These are phyloP conservation scores for Podospora fimiseda DNA, from an alignment of 495 filamentous ascomycete species.

Conservation along the genomic window DNA sequence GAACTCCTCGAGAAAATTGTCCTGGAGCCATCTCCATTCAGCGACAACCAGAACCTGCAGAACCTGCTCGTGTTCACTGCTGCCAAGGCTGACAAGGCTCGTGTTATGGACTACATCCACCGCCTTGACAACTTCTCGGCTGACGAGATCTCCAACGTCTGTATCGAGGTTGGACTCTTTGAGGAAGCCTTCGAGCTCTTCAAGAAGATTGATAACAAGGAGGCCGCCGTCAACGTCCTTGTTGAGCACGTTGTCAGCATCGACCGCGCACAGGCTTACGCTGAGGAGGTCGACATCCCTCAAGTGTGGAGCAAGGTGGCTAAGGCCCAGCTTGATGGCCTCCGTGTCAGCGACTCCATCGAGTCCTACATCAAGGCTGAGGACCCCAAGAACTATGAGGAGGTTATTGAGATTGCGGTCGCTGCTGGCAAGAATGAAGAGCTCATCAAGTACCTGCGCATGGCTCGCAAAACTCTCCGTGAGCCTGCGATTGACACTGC, in stretches of 20 bases:
- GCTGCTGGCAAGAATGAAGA: conserved; percentile 98
- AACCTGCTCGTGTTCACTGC: conserved; percentile 96
- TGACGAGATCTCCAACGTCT: conserved; percentile 87
- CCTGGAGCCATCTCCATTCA: conserved; percentile 93
- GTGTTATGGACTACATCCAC: conserved; percentile 96
- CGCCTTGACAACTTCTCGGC: conserved; percentile 81
- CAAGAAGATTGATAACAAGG: conserved; percentile 92
- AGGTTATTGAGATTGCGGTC: conserved; percentile 94
- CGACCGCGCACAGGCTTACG: conserved; percentile 93
- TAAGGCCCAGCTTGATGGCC: conserved; percentile 95
- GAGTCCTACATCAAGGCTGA: conserved; percentile 94
- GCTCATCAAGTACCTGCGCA: conserved; percentile 90
- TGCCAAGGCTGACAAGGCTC: conserved; percentile 90
- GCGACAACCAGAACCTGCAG: conserved; percentile 92
- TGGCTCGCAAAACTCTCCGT: conserved; percentile 94
- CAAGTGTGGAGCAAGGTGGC: conserved; percentile 99
- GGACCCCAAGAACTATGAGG: conserved; percentile 86
- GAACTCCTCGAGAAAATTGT: conserved; percentile 99
- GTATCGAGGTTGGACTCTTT: conserved; percentile 87
- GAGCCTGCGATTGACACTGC: conserved; percentile 92
- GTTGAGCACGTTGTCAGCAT: conserved; percentile 98
- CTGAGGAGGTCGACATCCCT: conserved; percentile 88
- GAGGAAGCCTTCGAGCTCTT: conserved; percentile 98
- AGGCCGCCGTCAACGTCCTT: conserved; percentile 81
- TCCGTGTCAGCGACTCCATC: conserved; percentile 87